Base-by-base conservation (phyloP, 768 basidiomycete species). In the Leucocoprinus birnbaumii region DNA sequence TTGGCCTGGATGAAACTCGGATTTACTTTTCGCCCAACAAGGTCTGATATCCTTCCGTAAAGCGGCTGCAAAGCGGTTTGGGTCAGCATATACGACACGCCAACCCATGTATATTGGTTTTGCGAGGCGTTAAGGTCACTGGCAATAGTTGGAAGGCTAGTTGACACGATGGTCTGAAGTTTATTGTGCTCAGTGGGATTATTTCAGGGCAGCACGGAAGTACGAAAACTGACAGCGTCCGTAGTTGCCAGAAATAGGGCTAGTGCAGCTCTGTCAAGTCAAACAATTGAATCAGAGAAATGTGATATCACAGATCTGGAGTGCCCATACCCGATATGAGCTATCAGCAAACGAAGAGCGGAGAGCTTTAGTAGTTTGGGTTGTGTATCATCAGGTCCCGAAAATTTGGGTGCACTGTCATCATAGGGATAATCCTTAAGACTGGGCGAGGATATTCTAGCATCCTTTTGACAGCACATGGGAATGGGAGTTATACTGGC, bases 11-110 rank as follows among this genome's bases (percentile, higher is more conserved):
- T 43, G 44, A 42, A 50, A 34, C 35, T 18, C 25, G 34, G 19
- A 58, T 74, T 26, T 41, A 90, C 91, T 80, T 87, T 91, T 45
- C 91, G 79, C 26, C 91, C 91, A 51, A 87, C 71, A 41, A 92
- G 77, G 69, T 92, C 89, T 51, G 90, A 91, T 38, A 93, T 68
- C 62, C 81, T 82, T 51, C 88, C 91, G 63, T 91, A 93, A 22
- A 94, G 70, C 26, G 91, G 91, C 63, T 94, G 91, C 58, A 85
- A 86, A 24, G 88, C 89, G 0, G 91, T 93, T 63, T 93, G 91
- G 1, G 90, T 90, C 55, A 93, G 79, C 80, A 93, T 82, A 63
- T 94, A 94, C 14, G 88, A 79, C 27, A 91, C 86, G 16, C 85
- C 87, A 48, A 94, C 87, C 91, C 91, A 94, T 21, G 86, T 89